Conservation (phyloP, 345 rosid genomes). For the Luvunga scandens region DNA sequence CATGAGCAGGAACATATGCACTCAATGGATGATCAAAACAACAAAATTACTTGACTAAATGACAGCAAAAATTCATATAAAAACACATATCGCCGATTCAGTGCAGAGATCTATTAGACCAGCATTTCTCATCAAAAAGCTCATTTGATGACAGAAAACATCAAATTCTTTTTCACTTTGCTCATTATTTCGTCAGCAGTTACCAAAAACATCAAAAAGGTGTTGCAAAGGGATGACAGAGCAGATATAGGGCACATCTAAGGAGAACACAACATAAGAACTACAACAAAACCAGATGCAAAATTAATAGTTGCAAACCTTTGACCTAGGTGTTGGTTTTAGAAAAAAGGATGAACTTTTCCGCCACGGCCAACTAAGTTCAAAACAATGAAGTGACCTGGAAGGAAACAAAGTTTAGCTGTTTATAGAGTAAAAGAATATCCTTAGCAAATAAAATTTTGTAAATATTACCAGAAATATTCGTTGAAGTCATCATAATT, state of each 20-base stretch:
- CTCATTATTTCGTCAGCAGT: not conserved
- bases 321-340: constrained; percentile 63
- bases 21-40: not conserved
- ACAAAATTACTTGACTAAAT: not conserved
- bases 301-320: constrained; percentile 45
- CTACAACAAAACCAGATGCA: not conserved
- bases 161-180: not conserved
- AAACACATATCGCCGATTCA: not conserved
- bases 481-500: constrained; percentile 98
- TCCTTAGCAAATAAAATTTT: not conserved
- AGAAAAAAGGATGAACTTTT: constrained; percentile 59
- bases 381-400: constrained; percentile 92
- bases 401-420: constrained; percentile 24
- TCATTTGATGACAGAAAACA: not conserved
- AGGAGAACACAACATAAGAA: not conserved
- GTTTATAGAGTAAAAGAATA: constrained; percentile 13
- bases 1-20: not conserved
- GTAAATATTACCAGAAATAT: constrained; percentile 68
- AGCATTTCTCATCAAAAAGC: not conserved
- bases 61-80: not conserved
- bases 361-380: constrained; percentile 97
- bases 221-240: not conserved
- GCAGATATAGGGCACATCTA: not conserved
- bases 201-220: not conserved
- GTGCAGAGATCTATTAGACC: not conserved